These are phyloP conservation scores for Phytopythium montanum DNA, from an alignment of 352 stramenopile species.

Conservation along the genomic window DNA sequence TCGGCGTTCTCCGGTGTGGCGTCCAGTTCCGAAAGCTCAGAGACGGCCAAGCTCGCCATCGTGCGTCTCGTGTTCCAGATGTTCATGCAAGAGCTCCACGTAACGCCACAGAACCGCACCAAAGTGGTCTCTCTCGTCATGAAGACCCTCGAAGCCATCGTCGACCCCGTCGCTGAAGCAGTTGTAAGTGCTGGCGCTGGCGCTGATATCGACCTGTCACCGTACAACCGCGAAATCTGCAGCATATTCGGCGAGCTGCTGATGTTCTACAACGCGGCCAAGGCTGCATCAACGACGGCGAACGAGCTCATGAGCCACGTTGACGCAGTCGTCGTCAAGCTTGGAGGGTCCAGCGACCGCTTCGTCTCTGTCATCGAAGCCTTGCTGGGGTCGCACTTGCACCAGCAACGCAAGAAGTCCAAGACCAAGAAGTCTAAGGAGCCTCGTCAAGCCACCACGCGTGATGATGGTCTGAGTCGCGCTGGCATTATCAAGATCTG, in stretches of 20 bases:
- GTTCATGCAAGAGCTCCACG: conserved; percentile 80
- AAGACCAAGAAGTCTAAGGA: conserved; percentile 11
- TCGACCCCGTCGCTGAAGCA: conserved; percentile 25
- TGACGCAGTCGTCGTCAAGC: conserved; percentile 38
- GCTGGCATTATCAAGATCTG: conserved; percentile 77
- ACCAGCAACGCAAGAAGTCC: conserved; percentile 3
- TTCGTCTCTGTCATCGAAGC: conserved; percentile 33
- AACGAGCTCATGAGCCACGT: conserved; percentile 10
- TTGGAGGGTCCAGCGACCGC: conserved; percentile 22
- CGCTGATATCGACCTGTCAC: conserved; percentile 16
- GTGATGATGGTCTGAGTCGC: conserved; percentile 20
- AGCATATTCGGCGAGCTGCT: conserved; percentile 75
- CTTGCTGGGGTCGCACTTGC: conserved; percentile 20
- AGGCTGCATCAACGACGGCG: conserved; percentile 31
- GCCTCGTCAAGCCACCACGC: background rate
- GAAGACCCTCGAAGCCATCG: conserved; percentile 49
- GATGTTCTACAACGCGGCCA: conserved; percentile 43
- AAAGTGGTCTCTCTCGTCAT: conserved; percentile 52
- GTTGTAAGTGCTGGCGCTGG: conserved; percentile 1
- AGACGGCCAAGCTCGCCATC: conserved; percentile 28
- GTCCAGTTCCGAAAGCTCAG: conserved; percentile 8
- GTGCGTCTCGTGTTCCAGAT: conserved; percentile 70
- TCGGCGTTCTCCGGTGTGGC: conserved; percentile 15
- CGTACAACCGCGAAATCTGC: conserved; percentile 59
- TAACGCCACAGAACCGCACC: conserved; percentile 64